These are phyloP conservation scores for Cairneyella variabilis DNA, from an alignment of 495 filamentous ascomycete genomes.

Conservation along the genomic window DNA sequence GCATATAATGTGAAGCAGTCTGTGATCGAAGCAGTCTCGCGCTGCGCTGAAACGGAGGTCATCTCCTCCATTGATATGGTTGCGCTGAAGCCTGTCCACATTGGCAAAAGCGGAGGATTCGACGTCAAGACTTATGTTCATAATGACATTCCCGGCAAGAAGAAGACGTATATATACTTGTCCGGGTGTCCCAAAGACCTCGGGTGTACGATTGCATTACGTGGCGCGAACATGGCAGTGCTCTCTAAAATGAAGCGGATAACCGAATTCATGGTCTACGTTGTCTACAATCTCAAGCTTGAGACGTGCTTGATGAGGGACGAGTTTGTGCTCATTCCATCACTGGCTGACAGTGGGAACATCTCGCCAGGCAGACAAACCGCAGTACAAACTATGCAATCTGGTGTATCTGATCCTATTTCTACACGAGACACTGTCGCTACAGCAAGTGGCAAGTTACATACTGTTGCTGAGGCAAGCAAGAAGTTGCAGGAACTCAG, in stretches of 20 bases:
- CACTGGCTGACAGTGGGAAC: constrained; percentile 39
- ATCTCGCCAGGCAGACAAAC: constrained; percentile 20
- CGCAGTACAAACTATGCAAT: background rate
- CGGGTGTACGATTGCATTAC: constrained; percentile 92
- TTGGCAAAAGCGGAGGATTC: constrained; percentile 79
- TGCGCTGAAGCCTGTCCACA: constrained; percentile 69
- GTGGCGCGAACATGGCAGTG: constrained; percentile 67
- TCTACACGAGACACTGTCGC: constrained; percentile 11
- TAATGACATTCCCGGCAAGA: constrained; percentile 61
- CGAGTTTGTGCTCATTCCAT: constrained; percentile 85
- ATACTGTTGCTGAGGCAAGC: constrained; percentile 12
- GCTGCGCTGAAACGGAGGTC: constrained; percentile 85
- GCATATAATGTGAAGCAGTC: constrained; percentile 95
- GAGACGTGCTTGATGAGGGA: constrained; percentile 96
- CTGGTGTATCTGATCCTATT: background rate
- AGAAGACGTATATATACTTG: constrained; percentile 94
- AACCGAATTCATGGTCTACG: constrained; percentile 98
- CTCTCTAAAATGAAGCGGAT: constrained; percentile 84
- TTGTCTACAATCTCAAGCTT: constrained; percentile 91
- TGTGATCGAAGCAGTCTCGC: constrained; percentile 89
- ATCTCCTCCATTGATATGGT: constrained; percentile 96
- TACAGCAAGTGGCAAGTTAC: constrained; percentile 17
- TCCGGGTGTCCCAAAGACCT: constrained; percentile 90
- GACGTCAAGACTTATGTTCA: constrained; percentile 94
- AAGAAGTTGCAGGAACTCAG: background rate